phyloP scores from a whole-genome alignment of 1,284 basidiomycete species.

The Kwoniella shivajii region DNA sequence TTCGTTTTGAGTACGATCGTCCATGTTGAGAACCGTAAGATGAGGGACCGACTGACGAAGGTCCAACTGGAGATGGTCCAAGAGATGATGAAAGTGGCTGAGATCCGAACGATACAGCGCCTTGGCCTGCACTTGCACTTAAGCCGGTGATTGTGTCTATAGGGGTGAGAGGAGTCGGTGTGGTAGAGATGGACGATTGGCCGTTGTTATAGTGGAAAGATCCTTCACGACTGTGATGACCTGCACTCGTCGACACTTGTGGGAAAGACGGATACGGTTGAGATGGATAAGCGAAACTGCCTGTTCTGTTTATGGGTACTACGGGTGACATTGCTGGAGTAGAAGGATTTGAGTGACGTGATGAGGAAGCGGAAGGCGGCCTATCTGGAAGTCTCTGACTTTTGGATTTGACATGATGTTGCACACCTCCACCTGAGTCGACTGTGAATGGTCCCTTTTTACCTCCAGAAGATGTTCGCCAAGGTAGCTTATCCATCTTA shows the following conservation, averaged over 20 bases:
- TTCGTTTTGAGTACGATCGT: slow-evolving; percentile 1
- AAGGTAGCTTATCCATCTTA: slow-evolving; percentile 47
- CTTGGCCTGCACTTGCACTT: slow-evolving; percentile 6
- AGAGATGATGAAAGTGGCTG: slow-evolving; percentile 1
- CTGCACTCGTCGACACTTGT: slow-evolving; percentile 8
- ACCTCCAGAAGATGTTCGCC: slow-evolving; percentile 35
- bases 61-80: neutral
- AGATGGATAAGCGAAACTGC: slow-evolving; percentile 19
- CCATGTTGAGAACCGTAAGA: slow-evolving; percentile 3
- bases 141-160: slow-evolving; percentile 14
- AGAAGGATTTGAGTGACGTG: slow-evolving; percentile 27
- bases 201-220: slow-evolving; percentile 22
- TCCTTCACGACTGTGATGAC: slow-evolving; percentile 25
- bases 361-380: slow-evolving; percentile 22
- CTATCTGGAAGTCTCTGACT: slow-evolving; percentile 7
- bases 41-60: neutral
- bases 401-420: slow-evolving; percentile 2
- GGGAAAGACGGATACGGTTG: slow-evolving; percentile 21
- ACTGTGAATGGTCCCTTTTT: slow-evolving; percentile 53
- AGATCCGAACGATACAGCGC: slow-evolving; percentile 12
- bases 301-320: slow-evolving; percentile 14
- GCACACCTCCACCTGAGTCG: slow-evolving; percentile 43
- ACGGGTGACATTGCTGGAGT: slow-evolving; percentile 33
- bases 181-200: slow-evolving; percentile 26
- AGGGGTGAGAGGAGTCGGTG: slow-evolving; percentile 32